These are phyloP conservation scores for Verbena officinalis DNA, from an alignment of 257 asterid genomes.

Conservation along the genomic window DNA sequence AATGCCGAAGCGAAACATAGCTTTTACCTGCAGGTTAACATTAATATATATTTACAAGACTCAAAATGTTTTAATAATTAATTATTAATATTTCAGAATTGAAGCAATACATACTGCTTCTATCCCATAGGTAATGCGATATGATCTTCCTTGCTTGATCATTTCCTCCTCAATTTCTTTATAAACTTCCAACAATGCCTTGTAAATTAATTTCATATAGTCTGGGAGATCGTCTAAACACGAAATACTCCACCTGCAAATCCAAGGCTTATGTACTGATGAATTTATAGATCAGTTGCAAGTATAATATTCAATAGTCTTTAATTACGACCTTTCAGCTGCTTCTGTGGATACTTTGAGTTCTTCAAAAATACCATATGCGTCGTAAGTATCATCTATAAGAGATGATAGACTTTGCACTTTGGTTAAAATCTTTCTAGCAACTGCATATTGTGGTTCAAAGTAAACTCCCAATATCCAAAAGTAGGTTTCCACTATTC, in stretches of 20 bases:
- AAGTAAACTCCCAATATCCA: slow-evolving; percentile 39
- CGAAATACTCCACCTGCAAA: slow-evolving; percentile 38
- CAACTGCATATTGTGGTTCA: slow-evolving; percentile 37
- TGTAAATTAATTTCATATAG: slow-evolving; percentile 39
- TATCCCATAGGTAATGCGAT: slow-evolving; percentile 32
- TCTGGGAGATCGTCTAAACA: slow-evolving; percentile 39
- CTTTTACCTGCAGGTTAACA: slow-evolving; percentile 24
- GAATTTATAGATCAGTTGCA: too few species aligned
- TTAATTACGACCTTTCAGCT: slow-evolving; percentile 34
- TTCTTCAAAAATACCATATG: slow-evolving; percentile 37
- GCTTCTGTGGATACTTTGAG: slow-evolving; percentile 38
- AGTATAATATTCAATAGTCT: too few species aligned
- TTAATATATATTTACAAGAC: too few species aligned
- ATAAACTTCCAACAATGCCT: slow-evolving; percentile 30
- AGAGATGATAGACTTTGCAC: slow-evolving; percentile 12
- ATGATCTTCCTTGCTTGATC: slow-evolving; percentile 22
- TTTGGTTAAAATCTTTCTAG: slow-evolving; percentile 31
- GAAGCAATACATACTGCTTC: slow-evolving; percentile 28
- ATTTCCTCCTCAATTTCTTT: slow-evolving; percentile 37
- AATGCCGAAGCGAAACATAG: slow-evolving; percentile 14
- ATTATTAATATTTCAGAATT: too few species aligned
- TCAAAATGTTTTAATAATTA: too few species aligned
- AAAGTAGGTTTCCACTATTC: slow-evolving; percentile 42
- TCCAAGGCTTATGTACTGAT: too few species aligned
- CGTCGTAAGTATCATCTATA: slow-evolving; percentile 39